Percentiles rank a stretch among this genome's conserved stretches.
These are phyloP conservation scores for Aspergillus caelatus DNA, from an alignment of 2,329 filamentous ascomycete genomes.

Conservation along the genomic window DNA sequence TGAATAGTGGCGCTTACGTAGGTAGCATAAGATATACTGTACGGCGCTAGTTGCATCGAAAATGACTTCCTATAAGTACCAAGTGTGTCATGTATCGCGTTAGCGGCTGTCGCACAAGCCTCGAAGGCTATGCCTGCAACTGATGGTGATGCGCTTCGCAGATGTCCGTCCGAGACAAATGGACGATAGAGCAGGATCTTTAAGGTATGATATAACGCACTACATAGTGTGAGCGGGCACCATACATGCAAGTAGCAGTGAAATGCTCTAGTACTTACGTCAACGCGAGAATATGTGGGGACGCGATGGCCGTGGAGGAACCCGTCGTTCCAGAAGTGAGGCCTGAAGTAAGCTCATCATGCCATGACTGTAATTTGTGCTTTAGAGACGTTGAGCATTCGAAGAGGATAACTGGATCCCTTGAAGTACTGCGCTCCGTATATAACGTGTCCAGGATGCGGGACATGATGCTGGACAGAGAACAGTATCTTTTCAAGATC, in stretches of 20 bases:
- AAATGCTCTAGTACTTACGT: neutral
- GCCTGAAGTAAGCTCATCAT: neutral
- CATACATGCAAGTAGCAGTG: neutral
- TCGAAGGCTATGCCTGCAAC: neutral
- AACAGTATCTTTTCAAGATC: neutral
- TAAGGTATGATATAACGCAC: neutral
- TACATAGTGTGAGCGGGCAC: neutral
- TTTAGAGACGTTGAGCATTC: neutral
- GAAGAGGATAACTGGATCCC: neutral
- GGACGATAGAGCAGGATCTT: neutral
- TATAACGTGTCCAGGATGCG: constrained; percentile 3
- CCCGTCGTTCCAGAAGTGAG: neutral
- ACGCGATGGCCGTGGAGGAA: neutral
- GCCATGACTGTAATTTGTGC: neutral
- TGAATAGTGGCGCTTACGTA: neutral
- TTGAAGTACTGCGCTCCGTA: neutral
- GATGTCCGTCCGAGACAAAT: neutral
- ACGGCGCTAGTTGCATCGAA: neutral
- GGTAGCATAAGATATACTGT: neutral
- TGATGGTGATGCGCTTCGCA: neutral
- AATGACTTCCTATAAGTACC: neutral
- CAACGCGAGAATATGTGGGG: neutral
- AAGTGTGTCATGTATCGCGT: neutral
- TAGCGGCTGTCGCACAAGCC: neutral
- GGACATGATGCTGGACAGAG: constrained; percentile 4